A percentile compares a stretch with the other conserved stretches of the same genome.
phyloP scores from a whole-genome alignment of 495 filamentous ascomycete genomes.

The Penicillium taxi region DNA sequence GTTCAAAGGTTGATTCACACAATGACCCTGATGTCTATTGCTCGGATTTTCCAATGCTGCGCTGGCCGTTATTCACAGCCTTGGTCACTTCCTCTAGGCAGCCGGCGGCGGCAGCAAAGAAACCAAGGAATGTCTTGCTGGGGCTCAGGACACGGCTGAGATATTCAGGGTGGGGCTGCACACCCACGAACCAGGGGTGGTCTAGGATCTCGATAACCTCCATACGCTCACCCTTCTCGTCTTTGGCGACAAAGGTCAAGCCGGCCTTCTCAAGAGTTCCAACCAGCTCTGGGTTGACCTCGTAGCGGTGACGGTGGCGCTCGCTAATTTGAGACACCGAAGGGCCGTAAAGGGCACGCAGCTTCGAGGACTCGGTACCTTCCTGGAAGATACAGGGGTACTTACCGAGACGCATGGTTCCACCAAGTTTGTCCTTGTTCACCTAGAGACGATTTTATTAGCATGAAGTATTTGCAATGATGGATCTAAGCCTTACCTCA shows the following conservation, averaged over 20 bases:
- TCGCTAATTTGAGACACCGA: slow-evolving; percentile 32
- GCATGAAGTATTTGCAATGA: too few relatives aligned
- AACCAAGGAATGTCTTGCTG: slow-evolving; percentile 73
- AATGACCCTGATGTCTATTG: slow-evolving; percentile 5
- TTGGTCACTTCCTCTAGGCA: slow-evolving; percentile 46
- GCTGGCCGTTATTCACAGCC: slow-evolving; percentile 3
- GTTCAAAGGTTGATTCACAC: too few relatives aligned
- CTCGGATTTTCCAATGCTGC: slow-evolving; percentile 6
- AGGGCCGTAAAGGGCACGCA: slow-evolving; percentile 64
- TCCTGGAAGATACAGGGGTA: slow-evolving; percentile 68
- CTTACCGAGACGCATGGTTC: slow-evolving; percentile 85
- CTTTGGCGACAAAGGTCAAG: slow-evolving; percentile 55
- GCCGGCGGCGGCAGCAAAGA: slow-evolving; percentile 69
- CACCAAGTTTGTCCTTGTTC: slow-evolving; percentile 65
- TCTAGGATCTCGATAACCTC: slow-evolving; percentile 84
- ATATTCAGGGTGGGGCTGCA: slow-evolving; percentile 88
- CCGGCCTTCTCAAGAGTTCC: slow-evolving; percentile 26
- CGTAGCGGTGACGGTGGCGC: slow-evolving; percentile 41
- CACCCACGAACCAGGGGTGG: slow-evolving; percentile 86
- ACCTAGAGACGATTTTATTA: too few relatives aligned
- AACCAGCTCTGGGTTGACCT: slow-evolving; percentile 36
- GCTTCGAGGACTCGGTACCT: slow-evolving; percentile 68
- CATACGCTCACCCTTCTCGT: slow-evolving; percentile 77
- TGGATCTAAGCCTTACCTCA: too few relatives aligned
- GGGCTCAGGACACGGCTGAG: slow-evolving; percentile 63